Evolutionary conservation across 2,329 filamentous ascomycete genomes (phyloP), one percentile per base, ranked within the genome.

Genomic region (Monilinia laxa): DNA sequence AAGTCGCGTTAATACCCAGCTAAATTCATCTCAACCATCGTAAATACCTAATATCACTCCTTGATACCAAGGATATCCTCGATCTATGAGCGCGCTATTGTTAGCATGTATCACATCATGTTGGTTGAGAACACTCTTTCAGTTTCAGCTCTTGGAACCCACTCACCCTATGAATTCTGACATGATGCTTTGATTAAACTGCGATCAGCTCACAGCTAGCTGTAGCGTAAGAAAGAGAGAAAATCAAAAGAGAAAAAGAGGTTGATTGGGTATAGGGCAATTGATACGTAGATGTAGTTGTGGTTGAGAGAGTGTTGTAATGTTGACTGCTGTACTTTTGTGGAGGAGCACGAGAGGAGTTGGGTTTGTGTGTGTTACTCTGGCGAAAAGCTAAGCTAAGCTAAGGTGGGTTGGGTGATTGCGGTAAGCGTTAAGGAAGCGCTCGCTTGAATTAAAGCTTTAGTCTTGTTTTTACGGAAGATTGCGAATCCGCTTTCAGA

Each of bases 51-150:
- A 97, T 97, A 81, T 97, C 93, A 80, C 92, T 97, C 84, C 94
- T 96, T 69, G 93, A 97, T 80, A 97, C 95, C 81, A 97, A 87
- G 70, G 93, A 97, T 84, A 97, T 97, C 79, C 91, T 90, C 81
- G 93, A 91, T 81, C 92, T 93, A 80, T 74, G 71, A 67, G 55
- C 53, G 55, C 52, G 62, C 18, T 57, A 25, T 64, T 55, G 70
- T 75, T 67, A 76, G 73, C 65, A 70, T 67, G 51, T 40, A 66
- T 58, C 57, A 70, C 55, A 40, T 25, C 20, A 52, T 23, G 47
- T 64, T 70, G 49, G 47, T 64, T 70, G 51, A 35, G 25, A 20
- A 47, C 23, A 59, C 11, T 28, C 38, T n/a, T 55, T 25, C 31
- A 62, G 52, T 55, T 60, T 66, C 67, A 73, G 69, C 68, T 65